Evolutionary conservation across 176 grass and related monocot genomes (phyloP).

Genomic region (Zoysia pacifica): DNA sequence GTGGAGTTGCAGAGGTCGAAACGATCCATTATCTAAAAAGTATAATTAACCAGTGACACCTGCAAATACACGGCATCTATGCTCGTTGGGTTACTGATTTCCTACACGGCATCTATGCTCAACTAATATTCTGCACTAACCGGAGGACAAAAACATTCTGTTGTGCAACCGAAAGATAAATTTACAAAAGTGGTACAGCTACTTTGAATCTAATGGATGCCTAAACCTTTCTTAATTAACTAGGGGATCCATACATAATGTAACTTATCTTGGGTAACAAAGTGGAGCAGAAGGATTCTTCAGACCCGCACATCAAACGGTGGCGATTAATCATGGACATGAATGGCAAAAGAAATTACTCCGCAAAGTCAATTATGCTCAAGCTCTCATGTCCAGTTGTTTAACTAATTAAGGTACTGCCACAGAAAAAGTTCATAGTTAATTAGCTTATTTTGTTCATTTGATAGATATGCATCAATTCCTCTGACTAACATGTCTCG

Average conservation of each 20-base stretch:
- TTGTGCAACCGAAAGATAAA: conserved; percentile 41
- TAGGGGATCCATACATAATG: conserved; percentile 30
- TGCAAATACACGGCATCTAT: background rate
- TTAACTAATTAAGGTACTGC: conserved; percentile 35
- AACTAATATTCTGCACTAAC: conserved; percentile 33
- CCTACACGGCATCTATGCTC: conserved; percentile 28
- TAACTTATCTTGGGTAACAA: conserved; percentile 39
- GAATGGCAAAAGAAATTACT: conserved; percentile 11
- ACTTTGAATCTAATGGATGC: conserved; percentile 38
- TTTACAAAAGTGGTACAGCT: conserved; percentile 42
- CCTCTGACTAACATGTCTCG: background rate
- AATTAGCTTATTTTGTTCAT: conserved; percentile 1
- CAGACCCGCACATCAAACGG: conserved; percentile 31
- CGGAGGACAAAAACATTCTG: conserved; percentile 29
- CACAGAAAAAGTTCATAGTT: background rate
- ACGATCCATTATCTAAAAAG: background rate
- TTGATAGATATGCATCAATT: conserved; percentile 34
- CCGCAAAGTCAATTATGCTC: conserved; percentile 26
- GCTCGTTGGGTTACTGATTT: background rate
- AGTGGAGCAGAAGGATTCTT: conserved; percentile 45
- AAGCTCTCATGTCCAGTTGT: conserved; percentile 28
- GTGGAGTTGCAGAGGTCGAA: background rate
- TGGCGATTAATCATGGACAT: conserved; percentile 32
- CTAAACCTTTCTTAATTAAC: conserved; percentile 32
- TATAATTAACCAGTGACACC: background rate